Base-by-base conservation (phyloP, 345 rosid species). In the Draba incana region DNA sequence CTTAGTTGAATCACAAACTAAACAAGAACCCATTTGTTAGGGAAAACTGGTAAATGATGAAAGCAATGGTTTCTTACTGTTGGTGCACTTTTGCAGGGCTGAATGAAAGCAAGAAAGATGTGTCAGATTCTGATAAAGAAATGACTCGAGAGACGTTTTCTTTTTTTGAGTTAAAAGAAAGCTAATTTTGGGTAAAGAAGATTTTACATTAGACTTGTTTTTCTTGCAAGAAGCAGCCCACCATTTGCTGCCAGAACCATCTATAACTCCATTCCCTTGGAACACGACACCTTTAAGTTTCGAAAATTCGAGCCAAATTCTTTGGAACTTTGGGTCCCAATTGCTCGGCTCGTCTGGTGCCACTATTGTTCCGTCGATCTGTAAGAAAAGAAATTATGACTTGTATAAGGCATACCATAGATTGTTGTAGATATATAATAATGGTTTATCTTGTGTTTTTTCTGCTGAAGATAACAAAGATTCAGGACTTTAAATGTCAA, bases 211-310 rank as follows among this genome's bases (percentile, higher is more conserved):
- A 48, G 95, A 63, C 66, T 80, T 88, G 81, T 94, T 92, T 87
- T 78, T 92, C 80, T 92, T 92, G 93, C 99, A 94, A 46, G 99
- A 94, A 30, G 97, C 75, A 58, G 86, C 90, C 99, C 99, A 94
- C 99, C 99, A 94, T 80, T 92, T 88, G 77, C 96, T 84, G 54
- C 99, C 99, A 10, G 98, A 94, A 25, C 97, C 99, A 75, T 94
- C 96, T 75, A 94, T 88, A 45, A 92, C 81, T 67, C 99, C 99
- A 64, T 75, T 75, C 28, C 98, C 98, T 77, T 86, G 96, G 81
- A 94, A 92, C 51, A 70, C 33, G 4, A 86, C 96, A 37, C 96
- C 84, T 8, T 82, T 75, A 55, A 94, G 88, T 67, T 83, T 88
- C 31, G 86, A 84, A 77, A 94, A 94, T 55, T 88, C 92, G 27